Conservation (phyloP, 768 basidiomycete species). For the Dictyophora rubrovolvata region DNA sequence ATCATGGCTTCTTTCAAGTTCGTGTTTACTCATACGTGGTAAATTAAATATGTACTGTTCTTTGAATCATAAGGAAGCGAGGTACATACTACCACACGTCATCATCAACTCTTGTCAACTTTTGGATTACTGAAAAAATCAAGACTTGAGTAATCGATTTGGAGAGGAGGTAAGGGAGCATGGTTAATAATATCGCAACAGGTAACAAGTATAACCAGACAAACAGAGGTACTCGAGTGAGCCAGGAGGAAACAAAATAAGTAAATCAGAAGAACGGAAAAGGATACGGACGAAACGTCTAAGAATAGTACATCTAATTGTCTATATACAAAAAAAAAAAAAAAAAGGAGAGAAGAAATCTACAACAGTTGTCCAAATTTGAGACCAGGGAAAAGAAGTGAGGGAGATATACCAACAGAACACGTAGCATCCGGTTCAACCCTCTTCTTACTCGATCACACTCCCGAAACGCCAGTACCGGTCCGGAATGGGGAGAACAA, state of each 20-base stretch:
- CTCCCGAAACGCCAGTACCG: constrained; percentile 9
- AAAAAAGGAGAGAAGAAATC: neutral
- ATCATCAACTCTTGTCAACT: too few relatives aligned
- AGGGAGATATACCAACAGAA: neutral
- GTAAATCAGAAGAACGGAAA: neutral
- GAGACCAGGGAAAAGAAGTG: neutral
- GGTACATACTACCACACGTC: too few relatives aligned
- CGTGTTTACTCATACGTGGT: too few relatives aligned
- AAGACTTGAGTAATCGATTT: too few relatives aligned
- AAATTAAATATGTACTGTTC: too few relatives aligned
- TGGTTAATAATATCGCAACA: neutral
- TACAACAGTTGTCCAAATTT: neutral
- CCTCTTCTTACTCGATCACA: neutral
- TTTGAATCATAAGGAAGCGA: too few relatives aligned
- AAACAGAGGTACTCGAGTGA: too few relatives aligned
- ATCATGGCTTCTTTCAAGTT: too few relatives aligned
- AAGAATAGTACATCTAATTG: neutral
- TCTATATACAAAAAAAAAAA: neutral
- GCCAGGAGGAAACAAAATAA: neutral
- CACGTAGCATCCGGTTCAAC: neutral
- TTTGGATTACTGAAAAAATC: too few relatives aligned
- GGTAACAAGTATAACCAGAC: neutral
- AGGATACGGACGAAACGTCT: neutral
- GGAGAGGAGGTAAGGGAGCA: too few relatives aligned
- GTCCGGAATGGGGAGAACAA: constrained; percentile 1